phyloP scores from a whole-genome alignment of 257 asterid genomes.

The Nicotiana sylvestris region DNA sequence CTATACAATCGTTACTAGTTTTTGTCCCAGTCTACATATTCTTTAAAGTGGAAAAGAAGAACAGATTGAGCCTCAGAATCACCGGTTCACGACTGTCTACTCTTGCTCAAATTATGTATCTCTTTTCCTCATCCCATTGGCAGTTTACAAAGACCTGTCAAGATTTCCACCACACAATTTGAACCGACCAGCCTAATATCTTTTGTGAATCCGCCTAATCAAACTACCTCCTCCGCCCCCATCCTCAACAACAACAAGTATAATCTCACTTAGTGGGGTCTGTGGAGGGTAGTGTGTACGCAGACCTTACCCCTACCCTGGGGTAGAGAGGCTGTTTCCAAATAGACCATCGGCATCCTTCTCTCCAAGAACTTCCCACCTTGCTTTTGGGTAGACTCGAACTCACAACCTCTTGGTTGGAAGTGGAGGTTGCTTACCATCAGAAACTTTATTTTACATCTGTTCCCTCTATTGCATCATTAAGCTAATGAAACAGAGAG shows the following conservation, averaged over 20 bases:
- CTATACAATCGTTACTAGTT: neutral
- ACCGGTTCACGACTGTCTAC: neutral
- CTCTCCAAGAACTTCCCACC: no score
- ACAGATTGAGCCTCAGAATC: neutral
- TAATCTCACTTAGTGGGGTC: no score
- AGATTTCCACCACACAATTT: slow-evolving; percentile 3
- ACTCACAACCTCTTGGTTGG: no score
- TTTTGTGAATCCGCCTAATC: slow-evolving; percentile 5
- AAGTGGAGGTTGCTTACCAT: no score
- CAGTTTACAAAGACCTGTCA: neutral
- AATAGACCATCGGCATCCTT: no score
- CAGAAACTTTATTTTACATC: neutral
- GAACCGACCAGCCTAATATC: neutral
- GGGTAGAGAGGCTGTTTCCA: no score
- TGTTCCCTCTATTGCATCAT: neutral
- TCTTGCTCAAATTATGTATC: neutral
- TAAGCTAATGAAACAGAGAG: neutral
- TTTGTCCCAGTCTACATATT: neutral
- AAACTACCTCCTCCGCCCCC: neutral
- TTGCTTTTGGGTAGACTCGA: no score
- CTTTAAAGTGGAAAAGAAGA: neutral
- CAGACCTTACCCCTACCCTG: no score
- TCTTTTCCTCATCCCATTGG: neutral
- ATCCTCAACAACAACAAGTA: no score
- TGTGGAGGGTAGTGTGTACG: no score